Evolutionary conservation across 495 filamentous ascomycete species (phyloP), one percentile per base, ranked within the genome.

Genomic region (Penicillium coffeae): DNA sequence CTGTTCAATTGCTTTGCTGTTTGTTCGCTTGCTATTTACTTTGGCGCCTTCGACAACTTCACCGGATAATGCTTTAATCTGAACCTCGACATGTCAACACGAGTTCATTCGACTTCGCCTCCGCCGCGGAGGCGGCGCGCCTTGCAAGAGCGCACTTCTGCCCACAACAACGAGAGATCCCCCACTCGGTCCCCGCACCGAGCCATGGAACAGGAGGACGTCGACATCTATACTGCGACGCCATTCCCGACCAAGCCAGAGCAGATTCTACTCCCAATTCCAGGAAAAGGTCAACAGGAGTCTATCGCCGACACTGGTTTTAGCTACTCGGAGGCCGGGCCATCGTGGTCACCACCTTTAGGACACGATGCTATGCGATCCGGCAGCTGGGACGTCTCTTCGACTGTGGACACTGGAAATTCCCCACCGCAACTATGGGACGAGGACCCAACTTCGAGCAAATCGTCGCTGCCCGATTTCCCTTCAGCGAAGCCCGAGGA

Each of bases 221-320:
- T 58, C 4, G 61, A 71, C 53, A 56, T 75, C 32, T 75, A 76
- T 55, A 62, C 60, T 18, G 59, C 65, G 27, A 74, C 65, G 9
- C 74, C 76, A 13, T 79, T 70, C 52, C 77, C 77, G 14, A 78
- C 77, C 27, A 77, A 76, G 40, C 73, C 76, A 22, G 75, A 72
- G 46, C 76, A 79, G 43, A 65, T 79, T 10, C 60, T 79, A 35
- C 51, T 73, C 39, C 77, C 77, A 13, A 67, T 65, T 37, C 70
- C 69, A 14, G 71, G 69, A 9, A 73, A 72, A 63, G 72, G 71
- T 2, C 70, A 63, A 22, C 60, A 66, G 30, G 50, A 64, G 16
- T 69, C 66, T 34, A 58, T 72, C 42, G 57, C 66, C 39, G 63
- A 70, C 38, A 67, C 60, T 8, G 62, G 62, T 9, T 65, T 68